Evolutionary conservation across 2,329 filamentous ascomycete species (phyloP).

Genomic region (Fusarium torreyae): DNA sequence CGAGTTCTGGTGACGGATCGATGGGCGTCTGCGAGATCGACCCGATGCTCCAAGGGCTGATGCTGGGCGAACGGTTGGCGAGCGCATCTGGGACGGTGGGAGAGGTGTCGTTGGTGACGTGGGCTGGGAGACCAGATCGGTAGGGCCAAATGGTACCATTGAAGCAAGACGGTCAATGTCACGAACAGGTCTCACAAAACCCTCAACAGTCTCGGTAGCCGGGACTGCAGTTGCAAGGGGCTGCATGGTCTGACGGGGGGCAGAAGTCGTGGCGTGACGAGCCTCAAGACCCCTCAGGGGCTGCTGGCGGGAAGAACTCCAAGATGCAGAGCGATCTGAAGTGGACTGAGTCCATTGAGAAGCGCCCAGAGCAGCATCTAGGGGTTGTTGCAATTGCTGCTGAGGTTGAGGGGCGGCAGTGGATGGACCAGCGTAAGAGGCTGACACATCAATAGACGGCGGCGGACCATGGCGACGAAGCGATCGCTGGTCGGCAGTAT

Average conservation of each 20-base stretch:
- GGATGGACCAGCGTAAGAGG: conserved; percentile 59
- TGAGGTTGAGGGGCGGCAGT: conserved; percentile 45
- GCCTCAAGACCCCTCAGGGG: conserved; percentile 67
- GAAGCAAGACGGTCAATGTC: conserved; percentile 87
- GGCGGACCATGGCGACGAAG: conserved; percentile 86
- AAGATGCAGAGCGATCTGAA: conserved; percentile 44
- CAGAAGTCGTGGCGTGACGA: conserved; percentile 64
- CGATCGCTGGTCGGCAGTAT: conserved; percentile 71
- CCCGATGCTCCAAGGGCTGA: conserved; percentile 67
- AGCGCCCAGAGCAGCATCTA: conserved; percentile 45
- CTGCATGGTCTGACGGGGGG: conserved; percentile 67
- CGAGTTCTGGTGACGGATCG: conserved; percentile 91
- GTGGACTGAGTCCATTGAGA: conserved; percentile 45
- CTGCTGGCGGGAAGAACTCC: conserved; percentile 61
- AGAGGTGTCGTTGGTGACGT: conserved; percentile 90
- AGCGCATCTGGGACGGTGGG: conserved; percentile 73
- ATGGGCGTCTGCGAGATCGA: conserved; percentile 79
- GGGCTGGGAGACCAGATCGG: conserved; percentile 86
- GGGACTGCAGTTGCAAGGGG: conserved; percentile 77
- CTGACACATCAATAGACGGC: conserved; percentile 73
- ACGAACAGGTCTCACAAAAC: conserved; percentile 84
- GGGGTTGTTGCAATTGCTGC: conserved; percentile 36
- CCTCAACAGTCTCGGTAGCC: conserved; percentile 77
- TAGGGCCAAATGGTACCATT: conserved; percentile 79
- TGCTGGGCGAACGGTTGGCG: conserved; percentile 68